phyloP scores from a whole-genome alignment of 1,284 basidiomycete species.

The Cutaneotrichosporon sp. region DNA sequence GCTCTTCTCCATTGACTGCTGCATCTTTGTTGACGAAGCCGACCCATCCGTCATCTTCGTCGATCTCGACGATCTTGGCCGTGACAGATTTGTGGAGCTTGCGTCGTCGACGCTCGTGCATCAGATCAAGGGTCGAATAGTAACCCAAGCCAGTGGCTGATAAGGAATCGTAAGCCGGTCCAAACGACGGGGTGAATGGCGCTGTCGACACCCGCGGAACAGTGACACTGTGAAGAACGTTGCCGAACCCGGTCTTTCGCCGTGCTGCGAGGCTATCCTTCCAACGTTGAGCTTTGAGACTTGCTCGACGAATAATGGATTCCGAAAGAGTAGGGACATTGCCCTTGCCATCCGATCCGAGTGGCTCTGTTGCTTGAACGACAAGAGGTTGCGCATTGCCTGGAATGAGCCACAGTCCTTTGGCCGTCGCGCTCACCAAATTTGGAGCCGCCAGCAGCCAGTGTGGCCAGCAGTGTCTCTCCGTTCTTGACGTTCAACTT shows the following conservation, averaged over 20 bases:
- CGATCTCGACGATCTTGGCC: constrained; percentile 2
- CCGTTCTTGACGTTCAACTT: constrained; percentile 12
- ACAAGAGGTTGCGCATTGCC: constrained; percentile 33
- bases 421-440: constrained; percentile 28
- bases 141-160: constrained; percentile 29
- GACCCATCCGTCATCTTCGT: constrained; percentile 8
- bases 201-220: not conserved
- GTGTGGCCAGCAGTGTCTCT: constrained; percentile 16
- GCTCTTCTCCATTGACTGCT: not conserved
- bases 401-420: constrained; percentile 12
- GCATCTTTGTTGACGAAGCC: constrained; percentile 1
- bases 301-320: constrained; percentile 31
- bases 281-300: constrained; percentile 38
- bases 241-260: constrained; percentile 2
- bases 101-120: constrained; percentile 33
- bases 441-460: constrained; percentile 25
- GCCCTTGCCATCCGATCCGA: constrained; percentile 8
- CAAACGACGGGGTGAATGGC: constrained; percentile 35
- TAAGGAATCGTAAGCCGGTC: constrained; percentile 36
- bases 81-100: constrained; percentile 10
- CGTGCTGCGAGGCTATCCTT: constrained; percentile 22
- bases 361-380: constrained; percentile 23
- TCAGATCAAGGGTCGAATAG: constrained; percentile 30
- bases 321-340: constrained; percentile 25
- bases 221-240: constrained; percentile 4